phyloP scores from a whole-genome alignment of 176 grass and related monocot species.

The Cenchrus americanus region DNA sequence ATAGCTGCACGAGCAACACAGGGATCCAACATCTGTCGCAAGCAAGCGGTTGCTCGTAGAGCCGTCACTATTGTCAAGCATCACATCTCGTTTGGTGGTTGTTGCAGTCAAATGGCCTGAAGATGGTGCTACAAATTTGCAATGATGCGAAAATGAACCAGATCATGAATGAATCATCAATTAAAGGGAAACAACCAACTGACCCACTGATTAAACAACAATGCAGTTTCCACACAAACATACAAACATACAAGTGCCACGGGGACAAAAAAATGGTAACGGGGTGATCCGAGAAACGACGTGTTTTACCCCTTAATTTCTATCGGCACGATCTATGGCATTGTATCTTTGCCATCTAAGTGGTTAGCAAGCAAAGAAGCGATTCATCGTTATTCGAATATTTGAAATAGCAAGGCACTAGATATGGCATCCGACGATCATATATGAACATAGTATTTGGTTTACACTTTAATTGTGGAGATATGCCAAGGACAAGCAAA shows the following conservation, averaged over 20 bases:
- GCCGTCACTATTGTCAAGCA: too few species aligned
- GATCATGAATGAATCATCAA: too few species aligned
- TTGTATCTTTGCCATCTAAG: not conserved
- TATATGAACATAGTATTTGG: not conserved
- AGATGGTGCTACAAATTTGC: not conserved
- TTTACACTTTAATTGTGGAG: not conserved
- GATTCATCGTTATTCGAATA: not conserved
- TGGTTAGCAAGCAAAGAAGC: too few species aligned
- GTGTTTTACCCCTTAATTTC: not conserved
- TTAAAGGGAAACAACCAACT: too few species aligned
- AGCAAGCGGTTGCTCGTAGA: too few species aligned
- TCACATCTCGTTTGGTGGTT: not conserved
- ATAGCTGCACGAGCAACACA: too few species aligned
- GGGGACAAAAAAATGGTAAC: not conserved
- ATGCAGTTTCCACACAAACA: not conserved
- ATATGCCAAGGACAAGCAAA: not conserved
- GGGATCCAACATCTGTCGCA: too few species aligned
- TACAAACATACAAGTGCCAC: slow-evolving; percentile 10
- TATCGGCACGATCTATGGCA: not conserved
- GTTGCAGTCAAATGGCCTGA: not conserved
- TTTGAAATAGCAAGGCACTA: not conserved
- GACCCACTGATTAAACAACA: not conserved
- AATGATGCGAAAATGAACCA: not conserved
- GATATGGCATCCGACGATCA: not conserved
- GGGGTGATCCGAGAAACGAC: not conserved